Conservation (phyloP, 2,329 filamentous ascomycete genomes). For the Pseudogymnoascus sp. region DNA sequence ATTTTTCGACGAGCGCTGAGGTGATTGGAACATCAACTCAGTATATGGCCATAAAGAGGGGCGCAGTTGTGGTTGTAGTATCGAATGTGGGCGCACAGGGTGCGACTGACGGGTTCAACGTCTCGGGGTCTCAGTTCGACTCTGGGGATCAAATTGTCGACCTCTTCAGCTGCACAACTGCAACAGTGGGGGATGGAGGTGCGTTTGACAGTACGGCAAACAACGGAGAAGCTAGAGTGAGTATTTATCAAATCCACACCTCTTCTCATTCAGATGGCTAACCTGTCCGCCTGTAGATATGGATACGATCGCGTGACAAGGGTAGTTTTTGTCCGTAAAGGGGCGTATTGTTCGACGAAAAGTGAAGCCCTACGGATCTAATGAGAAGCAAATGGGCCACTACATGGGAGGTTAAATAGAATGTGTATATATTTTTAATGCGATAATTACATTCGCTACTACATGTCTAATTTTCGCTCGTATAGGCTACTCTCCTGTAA, state of each 20-base stretch:
- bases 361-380: too few species aligned
- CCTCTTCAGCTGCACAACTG: not conserved
- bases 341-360: not conserved
- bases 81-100: not conserved
- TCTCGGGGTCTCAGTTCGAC: not conserved
- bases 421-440: too few species aligned
- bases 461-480: not conserved
- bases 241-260: too few species aligned
- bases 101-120: not conserved
- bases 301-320: not conserved
- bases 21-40: not conserved
- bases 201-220: not conserved
- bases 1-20: not conserved
- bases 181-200: not conserved
- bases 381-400: too few species aligned
- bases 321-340: not conserved
- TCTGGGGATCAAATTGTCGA: not conserved
- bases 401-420: too few species aligned
- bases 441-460: too few species aligned
- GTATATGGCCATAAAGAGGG: not conserved
- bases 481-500: slow-evolving; percentile 31
- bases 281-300: not conserved
- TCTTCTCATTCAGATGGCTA: too few species aligned
- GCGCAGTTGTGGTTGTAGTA: not conserved
- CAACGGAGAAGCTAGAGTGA: not conserved